Evolutionary conservation across 352 stramenopile genomes (phyloP).

Genomic region (Aphanomyces astaci): DNA sequence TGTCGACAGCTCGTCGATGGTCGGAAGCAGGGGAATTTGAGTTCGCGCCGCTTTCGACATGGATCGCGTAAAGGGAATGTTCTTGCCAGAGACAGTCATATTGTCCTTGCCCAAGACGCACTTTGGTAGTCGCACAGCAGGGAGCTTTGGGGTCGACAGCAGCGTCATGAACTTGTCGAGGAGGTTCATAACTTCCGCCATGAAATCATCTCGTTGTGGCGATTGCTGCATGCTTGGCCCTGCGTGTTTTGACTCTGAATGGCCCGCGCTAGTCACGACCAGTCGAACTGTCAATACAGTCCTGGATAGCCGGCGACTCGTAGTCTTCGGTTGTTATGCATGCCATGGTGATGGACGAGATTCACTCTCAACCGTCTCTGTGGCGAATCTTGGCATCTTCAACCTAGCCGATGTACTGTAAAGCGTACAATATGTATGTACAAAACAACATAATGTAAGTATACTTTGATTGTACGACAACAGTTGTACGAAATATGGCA

Average conservation of each 20-base stretch:
- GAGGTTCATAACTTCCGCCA: background rate
- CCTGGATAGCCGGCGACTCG: too few relatives aligned
- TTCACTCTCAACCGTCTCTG: background rate
- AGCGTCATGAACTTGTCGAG: background rate
- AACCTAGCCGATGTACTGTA: too few relatives aligned
- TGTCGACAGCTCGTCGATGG: background rate
- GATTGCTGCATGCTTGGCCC: background rate
- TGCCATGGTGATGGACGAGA: background rate
- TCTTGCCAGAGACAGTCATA: conserved; percentile 4
- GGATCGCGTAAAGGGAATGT: conserved; percentile 3
- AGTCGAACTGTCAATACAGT: too few relatives aligned
- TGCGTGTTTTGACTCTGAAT: background rate
- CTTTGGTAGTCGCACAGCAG: background rate
- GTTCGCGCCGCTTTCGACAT: conserved; percentile 13
- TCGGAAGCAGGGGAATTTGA: conserved; percentile 7
- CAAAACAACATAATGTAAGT: background rate
- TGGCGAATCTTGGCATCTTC: too few relatives aligned
- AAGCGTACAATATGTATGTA: too few relatives aligned
- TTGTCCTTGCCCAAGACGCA: background rate
- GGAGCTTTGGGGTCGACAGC: background rate
- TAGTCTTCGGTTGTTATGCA: too few relatives aligned
- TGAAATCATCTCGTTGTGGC: background rate
- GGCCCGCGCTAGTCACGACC: too few relatives aligned
- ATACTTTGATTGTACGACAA: background rate
- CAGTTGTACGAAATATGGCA: too few relatives aligned